Base-by-base conservation (phyloP, 176 grass and related monocot species). In the Bromus sterilis region DNA sequence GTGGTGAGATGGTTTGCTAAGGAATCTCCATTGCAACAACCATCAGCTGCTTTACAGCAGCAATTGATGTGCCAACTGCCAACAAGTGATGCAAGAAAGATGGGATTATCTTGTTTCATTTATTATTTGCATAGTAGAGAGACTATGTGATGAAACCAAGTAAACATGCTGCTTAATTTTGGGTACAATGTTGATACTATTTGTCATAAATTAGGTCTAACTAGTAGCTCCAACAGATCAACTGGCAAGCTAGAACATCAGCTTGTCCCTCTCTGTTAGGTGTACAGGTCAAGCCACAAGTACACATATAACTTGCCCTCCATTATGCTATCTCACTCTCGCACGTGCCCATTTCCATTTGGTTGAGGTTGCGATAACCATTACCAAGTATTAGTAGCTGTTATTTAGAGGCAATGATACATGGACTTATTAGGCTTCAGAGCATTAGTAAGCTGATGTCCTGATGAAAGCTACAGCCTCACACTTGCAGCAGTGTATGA, bases 61-160 rank as follows among this genome's bases (percentile, higher is more conserved):
- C 25, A 26, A 41, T 86, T 66, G 85, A 81, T 75, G 58, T 53
- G 23, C 58, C 71, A 75, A 75, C 69, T 75, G 56, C 41, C 56
- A 75, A 63, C 56, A 65, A 65, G 58, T 10, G 51, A 28, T 39
- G n/a, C 34, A 53, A 62, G 10, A 75, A 83, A 83, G 29, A 74
- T 49, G 12, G 20, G 42, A 21, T 53, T 21, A 51, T 53, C 7
- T 10, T 53, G 7, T 53, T 23, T 83, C n/a, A 14, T 43, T 78
- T n/a, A 11, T 49, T 28, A 32, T 32, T 53, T 10, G 4, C 39
- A 43, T 13, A 59, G 6, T 1, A 24, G 21, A 75, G 1, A 74
- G 31, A 41, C 39, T 24, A 35, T 73, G 53, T 62, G n/a, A 26
- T 37, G 39, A 51, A 3, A 66, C 7, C 12, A 42, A 8, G 34